A percentile compares a stretch with the other conserved stretches of the same genome.
Evolutionary conservation across 257 asterid genomes (phyloP).

Genomic region (Solanum raphanifolium): DNA sequence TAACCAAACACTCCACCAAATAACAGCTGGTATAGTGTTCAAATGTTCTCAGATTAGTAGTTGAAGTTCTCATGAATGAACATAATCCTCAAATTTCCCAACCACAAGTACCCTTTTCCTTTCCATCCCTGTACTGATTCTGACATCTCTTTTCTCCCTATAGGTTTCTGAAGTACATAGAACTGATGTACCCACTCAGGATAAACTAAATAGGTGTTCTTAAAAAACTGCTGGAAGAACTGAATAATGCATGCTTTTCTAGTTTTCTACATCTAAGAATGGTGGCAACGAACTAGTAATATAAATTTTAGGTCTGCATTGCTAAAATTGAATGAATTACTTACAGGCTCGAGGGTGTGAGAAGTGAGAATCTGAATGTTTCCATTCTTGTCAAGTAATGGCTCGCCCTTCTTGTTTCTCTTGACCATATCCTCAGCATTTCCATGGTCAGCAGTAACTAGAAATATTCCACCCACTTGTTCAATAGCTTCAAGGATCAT

Average conservation of each 20-base stretch:
- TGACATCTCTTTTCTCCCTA: background rate
- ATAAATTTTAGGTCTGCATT: background rate
- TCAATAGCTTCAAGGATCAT: constrained; percentile 82
- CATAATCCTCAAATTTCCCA: background rate
- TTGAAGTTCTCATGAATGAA: background rate
- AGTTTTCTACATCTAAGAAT: background rate
- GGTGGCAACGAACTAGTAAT: background rate
- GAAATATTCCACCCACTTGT: constrained; percentile 88
- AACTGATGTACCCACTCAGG: background rate
- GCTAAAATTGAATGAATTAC: constrained; percentile 13
- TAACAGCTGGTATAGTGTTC: background rate
- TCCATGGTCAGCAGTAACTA: constrained; percentile 99
- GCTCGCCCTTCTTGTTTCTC: constrained; percentile 94
- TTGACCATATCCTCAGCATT: constrained; percentile 99
- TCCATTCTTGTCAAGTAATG: constrained; percentile 82
- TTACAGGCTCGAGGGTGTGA: constrained; percentile 85
- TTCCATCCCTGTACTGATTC: background rate
- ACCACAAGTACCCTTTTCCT: background rate
- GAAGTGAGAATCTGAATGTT: constrained; percentile 80
- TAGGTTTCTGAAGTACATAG: background rate
- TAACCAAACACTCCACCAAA: background rate
- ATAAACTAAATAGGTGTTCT: background rate
- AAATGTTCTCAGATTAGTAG: background rate
- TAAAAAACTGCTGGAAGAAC: background rate
- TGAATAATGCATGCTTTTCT: background rate